These are phyloP conservation scores for Striga hermonthica DNA, from an alignment of 305 asterid genomes.

Conservation along the genomic window DNA sequence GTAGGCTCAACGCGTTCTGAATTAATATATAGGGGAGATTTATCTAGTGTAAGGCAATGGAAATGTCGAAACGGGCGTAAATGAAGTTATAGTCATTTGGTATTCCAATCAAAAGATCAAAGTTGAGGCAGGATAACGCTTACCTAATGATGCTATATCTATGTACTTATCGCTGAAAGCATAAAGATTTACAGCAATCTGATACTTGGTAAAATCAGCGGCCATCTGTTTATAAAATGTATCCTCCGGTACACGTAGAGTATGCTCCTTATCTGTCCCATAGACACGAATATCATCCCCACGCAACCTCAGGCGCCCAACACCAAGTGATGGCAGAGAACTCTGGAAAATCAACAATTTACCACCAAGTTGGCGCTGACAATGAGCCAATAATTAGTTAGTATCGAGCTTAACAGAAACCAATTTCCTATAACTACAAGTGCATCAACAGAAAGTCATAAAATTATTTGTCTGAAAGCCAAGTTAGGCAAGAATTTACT, in stretches of 20 bases:
- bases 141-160: slow-evolving; percentile 86
- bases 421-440: no score
- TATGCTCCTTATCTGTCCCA: slow-evolving; percentile 88
- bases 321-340: slow-evolving; percentile 83
- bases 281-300: slow-evolving; percentile 79
- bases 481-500: no score
- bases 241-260: slow-evolving; percentile 76
- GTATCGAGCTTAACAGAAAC: no score
- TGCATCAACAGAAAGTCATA: no score
- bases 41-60: no score
- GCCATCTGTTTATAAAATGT: slow-evolving; percentile 95
- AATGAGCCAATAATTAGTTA: slow-evolving; percentile 32
- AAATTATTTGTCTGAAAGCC: no score
- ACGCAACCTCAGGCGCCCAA: slow-evolving; percentile 76
- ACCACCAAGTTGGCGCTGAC: slow-evolving; percentile 83
- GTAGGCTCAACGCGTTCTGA: no score
- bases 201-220: slow-evolving; percentile 89
- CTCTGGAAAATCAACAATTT: slow-evolving; percentile 84
- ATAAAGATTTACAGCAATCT: slow-evolving; percentile 69
- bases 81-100: no score
- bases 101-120: neutral
- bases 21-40: no score
- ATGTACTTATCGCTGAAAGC: slow-evolving; percentile 4
- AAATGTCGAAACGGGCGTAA: no score
- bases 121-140: neutral